phyloP scores from a whole-genome alignment of 495 filamentous ascomycete species.

The Terfezia boudieri region DNA sequence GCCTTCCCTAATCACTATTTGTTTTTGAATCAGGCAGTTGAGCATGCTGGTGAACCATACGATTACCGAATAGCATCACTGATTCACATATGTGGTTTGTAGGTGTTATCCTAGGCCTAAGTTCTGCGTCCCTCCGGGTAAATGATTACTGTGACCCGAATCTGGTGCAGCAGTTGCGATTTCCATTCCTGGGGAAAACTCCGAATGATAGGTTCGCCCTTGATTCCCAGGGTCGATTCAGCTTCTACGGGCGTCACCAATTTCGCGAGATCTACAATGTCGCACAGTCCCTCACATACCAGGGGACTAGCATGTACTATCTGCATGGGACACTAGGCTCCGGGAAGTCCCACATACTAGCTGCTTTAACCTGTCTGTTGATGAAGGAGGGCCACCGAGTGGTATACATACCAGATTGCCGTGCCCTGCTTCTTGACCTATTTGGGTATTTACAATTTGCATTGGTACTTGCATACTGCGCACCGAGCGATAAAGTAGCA shows the following conservation, averaged over 20 bases:
- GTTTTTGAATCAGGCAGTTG: too few species aligned
- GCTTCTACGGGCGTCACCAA: not conserved
- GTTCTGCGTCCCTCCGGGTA: too few species aligned
- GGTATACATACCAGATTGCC: not conserved
- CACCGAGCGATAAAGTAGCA: not conserved
- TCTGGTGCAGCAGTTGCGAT: too few species aligned
- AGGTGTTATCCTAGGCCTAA: too few species aligned
- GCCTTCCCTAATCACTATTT: too few species aligned
- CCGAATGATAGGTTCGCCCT: too few species aligned
- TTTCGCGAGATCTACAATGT: not conserved
- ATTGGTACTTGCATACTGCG: not conserved
- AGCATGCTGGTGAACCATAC: too few species aligned
- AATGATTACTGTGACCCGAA: too few species aligned
- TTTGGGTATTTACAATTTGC: not conserved
- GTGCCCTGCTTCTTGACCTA: not conserved
- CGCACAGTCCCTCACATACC: not conserved
- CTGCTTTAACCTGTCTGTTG: not conserved
- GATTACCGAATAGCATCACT: too few species aligned
- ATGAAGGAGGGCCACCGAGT: not conserved
- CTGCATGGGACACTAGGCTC: not conserved
- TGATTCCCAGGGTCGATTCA: not conserved
- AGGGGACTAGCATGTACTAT: not conserved
- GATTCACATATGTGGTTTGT: too few species aligned
- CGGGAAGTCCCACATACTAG: not conserved
- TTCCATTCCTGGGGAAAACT: too few species aligned